A percentile compares a stretch with the other conserved stretches of the same genome.
Conservation (phyloP, 2,329 filamentous ascomycete species). For the Penicillium brevicompactum region DNA sequence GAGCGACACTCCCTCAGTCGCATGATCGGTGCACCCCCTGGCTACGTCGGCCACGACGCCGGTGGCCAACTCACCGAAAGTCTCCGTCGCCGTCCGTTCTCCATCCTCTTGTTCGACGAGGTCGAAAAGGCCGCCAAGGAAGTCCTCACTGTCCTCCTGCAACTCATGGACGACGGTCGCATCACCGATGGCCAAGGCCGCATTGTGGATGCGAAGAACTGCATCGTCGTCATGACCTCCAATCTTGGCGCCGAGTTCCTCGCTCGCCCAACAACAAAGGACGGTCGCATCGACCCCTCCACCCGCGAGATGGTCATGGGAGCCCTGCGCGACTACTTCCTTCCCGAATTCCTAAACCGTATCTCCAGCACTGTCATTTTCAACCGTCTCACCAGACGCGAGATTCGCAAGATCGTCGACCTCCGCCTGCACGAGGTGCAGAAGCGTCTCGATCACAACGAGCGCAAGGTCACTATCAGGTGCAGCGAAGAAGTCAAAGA, state of each 20-base stretch:
- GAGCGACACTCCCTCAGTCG: constrained; percentile 92
- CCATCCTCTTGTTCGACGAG: constrained; percentile 95
- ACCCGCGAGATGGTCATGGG: constrained; percentile 90
- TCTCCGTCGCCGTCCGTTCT: constrained; percentile 92
- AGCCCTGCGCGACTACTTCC: constrained; percentile 90
- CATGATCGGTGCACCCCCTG: constrained; percentile 97
- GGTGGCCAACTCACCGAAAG: constrained; percentile 95
- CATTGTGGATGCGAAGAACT: constrained; percentile 93
- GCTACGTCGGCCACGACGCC: constrained; percentile 94
- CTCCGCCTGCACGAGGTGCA: constrained; percentile 86
- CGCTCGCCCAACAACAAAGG: constrained; percentile 72
- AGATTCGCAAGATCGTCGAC: constrained; percentile 96
- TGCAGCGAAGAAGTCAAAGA: constrained; percentile 85
- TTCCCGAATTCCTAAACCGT: constrained; percentile 97
- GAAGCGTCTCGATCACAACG: constrained; percentile 82
- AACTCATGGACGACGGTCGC: constrained; percentile 98
- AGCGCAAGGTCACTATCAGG: constrained; percentile 81
- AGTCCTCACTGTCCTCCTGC: constrained; percentile 92
- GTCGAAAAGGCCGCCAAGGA: constrained; percentile 99
- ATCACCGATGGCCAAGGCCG: constrained; percentile 98
- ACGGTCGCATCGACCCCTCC: constrained; percentile 81
- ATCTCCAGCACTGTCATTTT: constrained; percentile 97
- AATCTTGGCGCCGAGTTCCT: constrained; percentile 95
- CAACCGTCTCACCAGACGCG: constrained; percentile 85
- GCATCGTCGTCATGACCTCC: constrained; percentile 98